Conservation (phyloP, 2,329 filamentous ascomycete species). For the Ophiostoma himal-ulmi region DNA sequence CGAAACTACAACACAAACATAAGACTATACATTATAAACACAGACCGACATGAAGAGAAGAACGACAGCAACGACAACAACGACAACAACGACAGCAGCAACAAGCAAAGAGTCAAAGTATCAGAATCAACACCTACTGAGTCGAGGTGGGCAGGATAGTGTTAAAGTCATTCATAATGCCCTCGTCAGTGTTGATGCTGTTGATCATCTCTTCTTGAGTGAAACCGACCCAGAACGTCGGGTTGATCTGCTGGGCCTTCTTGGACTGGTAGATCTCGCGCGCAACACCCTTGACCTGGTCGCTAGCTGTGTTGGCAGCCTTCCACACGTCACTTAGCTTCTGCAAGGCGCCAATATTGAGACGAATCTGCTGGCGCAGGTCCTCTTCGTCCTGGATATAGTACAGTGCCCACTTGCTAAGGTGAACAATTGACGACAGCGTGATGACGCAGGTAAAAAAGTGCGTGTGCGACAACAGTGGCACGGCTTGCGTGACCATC, state of each 20-base stretch:
- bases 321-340: constrained; percentile 65
- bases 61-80: not conserved
- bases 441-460: constrained; percentile 80
- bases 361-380: constrained; percentile 66
- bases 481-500: constrained; percentile 66
- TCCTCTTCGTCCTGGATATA: constrained; percentile 59
- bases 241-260: constrained; percentile 50
- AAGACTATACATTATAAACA: not conserved
- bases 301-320: constrained; percentile 62
- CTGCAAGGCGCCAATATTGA: constrained; percentile 72
- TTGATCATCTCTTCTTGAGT: constrained; percentile 51
- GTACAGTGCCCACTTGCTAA: constrained; percentile 69
- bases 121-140: constrained; percentile 19
- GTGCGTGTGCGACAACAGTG: constrained; percentile 68
- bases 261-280: constrained; percentile 62
- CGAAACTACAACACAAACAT: not conserved
- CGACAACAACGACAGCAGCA: not conserved
- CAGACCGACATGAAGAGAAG: not conserved
- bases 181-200: constrained; percentile 52
- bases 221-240: constrained; percentile 50
- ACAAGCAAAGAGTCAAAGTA: not conserved
- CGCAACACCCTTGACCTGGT: constrained; percentile 72
- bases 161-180: constrained; percentile 55
- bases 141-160: constrained; percentile 31
- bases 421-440: constrained; percentile 71